Conservation (phyloP, 768 basidiomycete species). For the Butyriboletus loyo region DNA sequence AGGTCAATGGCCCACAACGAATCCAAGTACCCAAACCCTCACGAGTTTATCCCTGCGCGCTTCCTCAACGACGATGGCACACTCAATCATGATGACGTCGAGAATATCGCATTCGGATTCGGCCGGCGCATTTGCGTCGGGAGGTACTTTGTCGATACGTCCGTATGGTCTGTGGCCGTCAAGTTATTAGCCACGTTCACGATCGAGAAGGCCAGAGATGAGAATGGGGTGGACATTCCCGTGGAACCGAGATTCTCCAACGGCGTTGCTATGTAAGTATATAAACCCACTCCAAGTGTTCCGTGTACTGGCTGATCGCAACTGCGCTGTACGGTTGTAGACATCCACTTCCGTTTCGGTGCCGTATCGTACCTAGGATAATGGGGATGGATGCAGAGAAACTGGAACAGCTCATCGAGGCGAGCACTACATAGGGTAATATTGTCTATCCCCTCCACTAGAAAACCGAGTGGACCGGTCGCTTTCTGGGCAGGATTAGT, state of each 20-base stretch:
- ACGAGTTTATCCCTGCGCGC: slow-evolving; percentile 39
- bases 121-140: slow-evolving; percentile 32
- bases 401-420: slow-evolving; percentile 13
- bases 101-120: slow-evolving; percentile 23
- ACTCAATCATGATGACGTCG: slow-evolving; percentile 11
- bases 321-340: neutral
- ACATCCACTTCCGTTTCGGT: slow-evolving; percentile 17
- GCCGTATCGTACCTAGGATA: slow-evolving; percentile 11
- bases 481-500: neutral
- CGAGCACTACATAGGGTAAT: slow-evolving; percentile 6
- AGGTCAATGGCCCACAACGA: slow-evolving; percentile 25
- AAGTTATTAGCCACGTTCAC: slow-evolving; percentile 17
- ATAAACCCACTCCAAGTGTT: too few species aligned
- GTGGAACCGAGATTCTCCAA: slow-evolving; percentile 10
- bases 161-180: slow-evolving; percentile 23
- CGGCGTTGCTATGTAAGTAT: slow-evolving; percentile 14
- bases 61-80: slow-evolving; percentile 32
- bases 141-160: slow-evolving; percentile 24
- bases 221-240: slow-evolving; percentile 18
- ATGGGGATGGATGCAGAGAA: neutral
- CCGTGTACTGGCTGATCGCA: neutral
- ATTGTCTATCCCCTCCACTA: neutral
- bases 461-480: neutral
- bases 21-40: slow-evolving; percentile 36
- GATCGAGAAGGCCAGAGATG: slow-evolving; percentile 16